Evolutionary conservation across 179 eudicot genomes (phyloP).

Genomic region (Nepenthes alata): DNA sequence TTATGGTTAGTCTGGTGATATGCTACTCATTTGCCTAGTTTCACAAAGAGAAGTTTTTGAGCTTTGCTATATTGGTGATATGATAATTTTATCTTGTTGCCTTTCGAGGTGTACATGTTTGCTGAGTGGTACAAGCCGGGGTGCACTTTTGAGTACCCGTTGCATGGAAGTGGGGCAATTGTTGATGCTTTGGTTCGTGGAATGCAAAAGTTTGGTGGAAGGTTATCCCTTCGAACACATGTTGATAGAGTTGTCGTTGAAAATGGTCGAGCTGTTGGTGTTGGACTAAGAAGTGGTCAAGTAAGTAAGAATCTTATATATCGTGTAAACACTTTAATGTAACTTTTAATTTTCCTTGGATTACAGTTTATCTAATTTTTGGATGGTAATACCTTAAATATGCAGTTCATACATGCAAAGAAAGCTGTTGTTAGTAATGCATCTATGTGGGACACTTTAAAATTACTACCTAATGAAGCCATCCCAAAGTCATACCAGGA

Average conservation of each 20-base stretch:
- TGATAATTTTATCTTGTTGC: neutral
- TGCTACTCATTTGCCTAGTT: too few relatives aligned
- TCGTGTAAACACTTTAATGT: too few relatives aligned
- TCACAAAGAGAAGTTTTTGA: too few relatives aligned
- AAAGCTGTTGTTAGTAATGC: slow-evolving; percentile 97
- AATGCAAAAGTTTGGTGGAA: slow-evolving; percentile 73
- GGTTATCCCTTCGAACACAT: slow-evolving; percentile 69
- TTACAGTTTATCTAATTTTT: neutral
- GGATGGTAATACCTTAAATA: slow-evolving; percentile 1
- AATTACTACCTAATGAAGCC: slow-evolving; percentile 52
- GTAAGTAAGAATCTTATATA: slow-evolving; percentile 24
- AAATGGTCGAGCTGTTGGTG: slow-evolving; percentile 92
- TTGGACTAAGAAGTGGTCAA: slow-evolving; percentile 77
- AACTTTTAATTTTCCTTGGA: neutral
- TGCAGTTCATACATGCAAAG: slow-evolving; percentile 80
- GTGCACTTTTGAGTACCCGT: slow-evolving; percentile 76
- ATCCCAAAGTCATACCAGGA: slow-evolving; percentile 59
- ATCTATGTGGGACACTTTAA: slow-evolving; percentile 95
- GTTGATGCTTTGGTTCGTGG: slow-evolving; percentile 89
- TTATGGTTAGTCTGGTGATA: too few relatives aligned
- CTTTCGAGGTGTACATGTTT: slow-evolving; percentile 82
- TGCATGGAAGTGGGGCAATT: slow-evolving; percentile 81
- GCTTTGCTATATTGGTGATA: neutral
- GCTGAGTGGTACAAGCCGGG: slow-evolving; percentile 99
- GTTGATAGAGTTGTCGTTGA: slow-evolving; percentile 70